Conservation (phyloP, 352 stramenopile genomes). For the Globisporangium paddicum region DNA sequence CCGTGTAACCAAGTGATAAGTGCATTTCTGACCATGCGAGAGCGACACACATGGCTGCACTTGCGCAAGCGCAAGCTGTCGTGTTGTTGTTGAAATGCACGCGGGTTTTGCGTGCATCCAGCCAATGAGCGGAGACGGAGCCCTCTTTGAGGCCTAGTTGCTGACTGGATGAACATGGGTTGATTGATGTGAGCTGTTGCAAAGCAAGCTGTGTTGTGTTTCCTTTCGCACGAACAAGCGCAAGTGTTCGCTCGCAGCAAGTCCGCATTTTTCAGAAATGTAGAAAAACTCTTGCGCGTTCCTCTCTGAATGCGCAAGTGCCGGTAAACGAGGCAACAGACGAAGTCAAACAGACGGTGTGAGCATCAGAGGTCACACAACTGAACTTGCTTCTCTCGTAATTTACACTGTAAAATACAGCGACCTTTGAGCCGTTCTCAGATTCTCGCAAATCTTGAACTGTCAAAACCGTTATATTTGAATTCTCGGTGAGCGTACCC, state of each 20-base stretch:
- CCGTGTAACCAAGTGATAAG: too few relatives aligned
- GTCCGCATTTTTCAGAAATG: background rate
- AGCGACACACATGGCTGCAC: too few relatives aligned
- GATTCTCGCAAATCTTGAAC: background rate
- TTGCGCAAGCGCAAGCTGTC: background rate
- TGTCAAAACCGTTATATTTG: background rate
- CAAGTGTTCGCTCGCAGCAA: background rate
- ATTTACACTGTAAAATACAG: background rate
- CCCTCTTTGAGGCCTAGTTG: too few relatives aligned
- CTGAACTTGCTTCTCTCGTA: conserved; percentile 2
- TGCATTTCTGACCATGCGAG: too few relatives aligned
- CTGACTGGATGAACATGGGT: background rate
- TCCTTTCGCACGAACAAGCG: background rate
- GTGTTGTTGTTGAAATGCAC: too few relatives aligned
- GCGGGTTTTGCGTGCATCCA: background rate
- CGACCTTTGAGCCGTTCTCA: conserved; percentile 1
- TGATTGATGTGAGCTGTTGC: background rate
- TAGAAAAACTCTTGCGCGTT: background rate
- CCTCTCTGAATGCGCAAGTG: background rate
- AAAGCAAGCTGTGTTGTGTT: background rate
- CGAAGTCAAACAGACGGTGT: background rate
- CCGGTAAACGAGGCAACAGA: background rate
- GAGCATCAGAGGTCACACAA: conserved; percentile 6
- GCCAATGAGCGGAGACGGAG: background rate
- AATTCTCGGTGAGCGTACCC: background rate